Base-by-base conservation (phyloP, 306 rosid genomes). In the Ammopiptanthus mongolicus region DNA sequence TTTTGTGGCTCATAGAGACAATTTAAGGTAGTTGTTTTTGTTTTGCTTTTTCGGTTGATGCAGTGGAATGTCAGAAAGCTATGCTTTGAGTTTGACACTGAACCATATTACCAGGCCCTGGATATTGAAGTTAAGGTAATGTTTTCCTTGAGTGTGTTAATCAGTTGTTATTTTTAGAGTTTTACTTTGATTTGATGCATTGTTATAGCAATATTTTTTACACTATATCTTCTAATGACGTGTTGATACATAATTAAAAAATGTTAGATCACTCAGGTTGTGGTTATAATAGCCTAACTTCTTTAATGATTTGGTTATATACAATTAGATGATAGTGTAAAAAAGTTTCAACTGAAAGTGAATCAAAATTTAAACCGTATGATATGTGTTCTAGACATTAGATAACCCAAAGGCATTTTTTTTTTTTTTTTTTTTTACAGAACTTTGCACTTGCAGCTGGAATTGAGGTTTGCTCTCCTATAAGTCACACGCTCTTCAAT, bases 11-110 rank as follows among this genome's bases (percentile, higher is more conserved):
- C 57, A 51, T 33, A n/a, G 48, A 31, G 60, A 21, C 28, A 56
- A 23, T 19, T 19, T 14, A 5, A 47, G 23, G 14, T 76, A 29
- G 37, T 50, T 15, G n/a, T 33, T 69, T 69, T 5, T 47, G 41
- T 52, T 76, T 76, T 36, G 23, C 52, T 65, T 8, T 69, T 74
- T 57, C 39, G 50, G 46, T 68, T 69, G 66, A 69, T 79, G 74
- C 87, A 94, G 98, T 94, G 95, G 98, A 84, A 88, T 61, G 80
- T 94, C 57, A 80, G 47, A 29, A 94, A 70, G 78, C 85, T 94
- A 8, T 94, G 97, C 84, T 90, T 95, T 79, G 98, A 95, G 82
- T 86, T 83, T 83, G 98, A 90, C 57, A 87, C 97, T 6, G 98
- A 95, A 29, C 98, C 97, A 3, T 88, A 95, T 80, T 95, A 95